Evolutionary conservation across 306 rosid genomes (phyloP).

Genomic region (Datisca glomerata): DNA sequence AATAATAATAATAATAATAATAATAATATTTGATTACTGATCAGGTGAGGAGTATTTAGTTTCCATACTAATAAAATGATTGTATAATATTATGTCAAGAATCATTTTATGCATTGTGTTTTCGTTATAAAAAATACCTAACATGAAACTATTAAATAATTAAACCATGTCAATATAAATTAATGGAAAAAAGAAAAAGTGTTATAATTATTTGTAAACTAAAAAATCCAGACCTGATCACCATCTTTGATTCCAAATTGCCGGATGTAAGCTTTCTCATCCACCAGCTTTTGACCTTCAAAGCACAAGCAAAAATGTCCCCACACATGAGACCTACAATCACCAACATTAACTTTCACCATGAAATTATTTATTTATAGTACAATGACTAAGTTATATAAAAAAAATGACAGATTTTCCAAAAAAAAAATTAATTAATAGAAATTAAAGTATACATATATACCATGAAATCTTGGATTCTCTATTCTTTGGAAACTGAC

Average conservation of each 20-base stretch:
- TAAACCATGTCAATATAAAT: no score
- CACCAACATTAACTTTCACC: constrained; percentile 1
- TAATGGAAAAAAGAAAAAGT: not conserved
- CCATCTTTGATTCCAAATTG: constrained; percentile 28
- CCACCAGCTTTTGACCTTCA: constrained; percentile 23
- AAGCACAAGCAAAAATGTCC: constrained; percentile 40
- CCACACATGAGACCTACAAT: constrained; percentile 41
- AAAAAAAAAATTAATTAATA: not conserved
- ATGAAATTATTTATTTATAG: no score
- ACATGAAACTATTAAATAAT: no score
- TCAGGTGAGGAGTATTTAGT: no score
- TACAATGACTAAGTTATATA: no score
- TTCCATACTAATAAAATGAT: no score
- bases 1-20: no score
- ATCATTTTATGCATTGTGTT: no score
- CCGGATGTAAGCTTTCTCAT: constrained; percentile 23
- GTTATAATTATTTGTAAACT: not conserved
- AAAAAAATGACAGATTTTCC: no score
- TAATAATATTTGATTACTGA: no score
- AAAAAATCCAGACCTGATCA: constrained; percentile 25
- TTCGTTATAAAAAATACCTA: no score
- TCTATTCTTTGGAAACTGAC: constrained; percentile 8
- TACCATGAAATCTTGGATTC: constrained; percentile 34
- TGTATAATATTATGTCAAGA: no score
- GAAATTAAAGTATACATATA: not conserved